A percentile compares a stretch with the other conserved stretches of the same genome.
These are phyloP conservation scores for Phlebopus sp. DNA, from an alignment of 1,284 basidiomycete species.

Conservation along the genomic window DNA sequence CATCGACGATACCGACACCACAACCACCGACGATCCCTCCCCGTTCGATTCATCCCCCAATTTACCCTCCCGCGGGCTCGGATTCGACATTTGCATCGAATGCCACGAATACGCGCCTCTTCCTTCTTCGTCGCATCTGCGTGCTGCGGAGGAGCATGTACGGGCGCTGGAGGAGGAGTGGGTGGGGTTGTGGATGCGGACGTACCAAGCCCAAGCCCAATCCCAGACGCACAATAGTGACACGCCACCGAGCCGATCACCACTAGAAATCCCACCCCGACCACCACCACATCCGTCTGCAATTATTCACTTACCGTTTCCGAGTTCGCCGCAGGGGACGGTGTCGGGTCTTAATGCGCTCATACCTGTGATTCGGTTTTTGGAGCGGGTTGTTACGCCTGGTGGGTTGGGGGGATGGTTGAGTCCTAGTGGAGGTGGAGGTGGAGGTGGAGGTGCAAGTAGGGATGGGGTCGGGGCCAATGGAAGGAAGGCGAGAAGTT, in stretches of 20 bases:
- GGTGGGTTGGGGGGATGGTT: conserved; percentile 29
- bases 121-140: conserved; percentile 57
- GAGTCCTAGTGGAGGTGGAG: not conserved
- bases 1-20: conserved; percentile 11
- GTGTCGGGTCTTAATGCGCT: conserved; percentile 48
- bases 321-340: conserved; percentile 57
- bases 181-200: conserved; percentile 38
- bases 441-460: not conserved
- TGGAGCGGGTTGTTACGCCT: conserved; percentile 58
- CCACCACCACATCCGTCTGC: conserved; percentile 68
- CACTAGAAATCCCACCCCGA: conserved; percentile 46
- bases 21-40: conserved; percentile 32
- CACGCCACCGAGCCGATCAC: not conserved
- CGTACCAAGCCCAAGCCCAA: not conserved
- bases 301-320: conserved; percentile 72
- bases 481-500: no score
- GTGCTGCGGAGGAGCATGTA: conserved; percentile 72
- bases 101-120: conserved; percentile 77
- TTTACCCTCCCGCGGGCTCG: conserved; percentile 56
- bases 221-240: not conserved
- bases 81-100: conserved; percentile 84
- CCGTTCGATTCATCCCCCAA: conserved; percentile 56
- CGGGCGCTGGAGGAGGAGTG: conserved; percentile 59
- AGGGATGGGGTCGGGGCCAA: conserved; percentile 2
- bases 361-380: conserved; percentile 56